A percentile compares a stretch with the other conserved stretches of the same genome.
These are phyloP conservation scores for Neoascochyta sp. DNA, from an alignment of 2,329 filamentous ascomycete genomes.

Conservation along the genomic window DNA sequence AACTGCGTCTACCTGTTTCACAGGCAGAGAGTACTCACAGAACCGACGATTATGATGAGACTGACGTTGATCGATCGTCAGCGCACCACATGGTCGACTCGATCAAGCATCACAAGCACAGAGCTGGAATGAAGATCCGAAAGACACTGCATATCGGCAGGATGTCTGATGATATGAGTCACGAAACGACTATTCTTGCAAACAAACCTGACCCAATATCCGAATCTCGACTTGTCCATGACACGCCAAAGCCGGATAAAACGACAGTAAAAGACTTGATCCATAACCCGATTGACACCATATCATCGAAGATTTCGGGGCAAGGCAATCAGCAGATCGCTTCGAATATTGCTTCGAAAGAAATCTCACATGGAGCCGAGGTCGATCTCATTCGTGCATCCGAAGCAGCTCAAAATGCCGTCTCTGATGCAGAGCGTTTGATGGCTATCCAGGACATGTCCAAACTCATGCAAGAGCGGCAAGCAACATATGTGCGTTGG, in stretches of 20 bases:
- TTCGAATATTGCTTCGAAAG: constrained; percentile 44
- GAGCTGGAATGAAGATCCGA: constrained; percentile 19
- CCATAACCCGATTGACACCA: constrained; percentile 23
- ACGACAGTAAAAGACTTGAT: constrained; percentile 21
- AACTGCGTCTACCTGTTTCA: constrained; percentile 9
- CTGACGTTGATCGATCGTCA: constrained; percentile 8
- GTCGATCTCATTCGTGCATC: constrained; percentile 37
- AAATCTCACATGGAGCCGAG: constrained; percentile 36
- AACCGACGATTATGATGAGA: constrained; percentile 2
- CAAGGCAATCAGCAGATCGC: constrained; percentile 24
- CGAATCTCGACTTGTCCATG: constrained; percentile 15
- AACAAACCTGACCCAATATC: constrained; percentile 10
- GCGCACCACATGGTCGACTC: constrained; percentile 11
- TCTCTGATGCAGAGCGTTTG: constrained; percentile 10
- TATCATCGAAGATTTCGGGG: constrained; percentile 19
- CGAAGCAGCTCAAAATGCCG: constrained; percentile 16
- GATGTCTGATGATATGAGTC: constrained; percentile 10
- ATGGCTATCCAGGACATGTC: constrained; percentile 17
- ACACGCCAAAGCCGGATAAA: constrained; percentile 17
- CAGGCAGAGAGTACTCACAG: background rate
- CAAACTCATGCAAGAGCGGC: constrained; percentile 23
- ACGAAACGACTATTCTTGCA: constrained; percentile 13
- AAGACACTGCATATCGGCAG: constrained; percentile 23
- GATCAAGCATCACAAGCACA: constrained; percentile 18
- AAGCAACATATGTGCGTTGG: constrained; percentile 36